Evolutionary conservation across 1,284 basidiomycete genomes (phyloP).

Genomic region (Puccinia horiana): DNA sequence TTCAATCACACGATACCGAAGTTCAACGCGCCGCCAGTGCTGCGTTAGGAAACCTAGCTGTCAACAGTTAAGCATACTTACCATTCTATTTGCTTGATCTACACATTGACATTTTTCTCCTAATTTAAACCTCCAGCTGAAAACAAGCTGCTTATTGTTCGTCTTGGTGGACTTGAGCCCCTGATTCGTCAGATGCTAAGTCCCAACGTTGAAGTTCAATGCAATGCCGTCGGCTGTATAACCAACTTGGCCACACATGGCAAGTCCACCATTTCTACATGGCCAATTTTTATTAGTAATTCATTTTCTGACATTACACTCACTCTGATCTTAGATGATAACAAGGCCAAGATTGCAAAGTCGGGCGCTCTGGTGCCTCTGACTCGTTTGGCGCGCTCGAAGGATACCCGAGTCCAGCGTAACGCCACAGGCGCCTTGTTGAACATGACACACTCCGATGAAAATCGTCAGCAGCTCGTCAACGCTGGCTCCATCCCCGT

Average conservation of each 20-base stretch:
- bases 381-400: slow-evolving; percentile 91
- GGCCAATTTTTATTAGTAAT: not conserved
- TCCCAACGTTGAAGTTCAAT: slow-evolving; percentile 98
- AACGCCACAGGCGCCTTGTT: slow-evolving; percentile 97
- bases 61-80: slow-evolving; percentile 76
- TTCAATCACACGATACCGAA: slow-evolving; percentile 97
- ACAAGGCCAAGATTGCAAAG: slow-evolving; percentile 99
- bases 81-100: not conserved
- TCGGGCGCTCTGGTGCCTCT: slow-evolving; percentile 95
- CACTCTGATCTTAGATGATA: slow-evolving; percentile 72
- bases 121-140: slow-evolving; percentile 68
- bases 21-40: slow-evolving; percentile 97
- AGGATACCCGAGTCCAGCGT: slow-evolving; percentile 98
- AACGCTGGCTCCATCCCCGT: slow-evolving; percentile 98
- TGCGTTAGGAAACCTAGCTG: slow-evolving; percentile 96
- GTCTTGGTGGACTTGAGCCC: slow-evolving; percentile 94
- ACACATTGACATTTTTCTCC: slow-evolving; percentile 50
- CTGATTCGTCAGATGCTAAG: slow-evolving; percentile 98
- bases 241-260: slow-evolving; percentile 98
- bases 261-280: slow-evolving; percentile 59
- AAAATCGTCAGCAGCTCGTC: slow-evolving; percentile 97
- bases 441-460: slow-evolving; percentile 99
- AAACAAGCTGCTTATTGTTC: slow-evolving; percentile 98
- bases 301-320: not conserved
- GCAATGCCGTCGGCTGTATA: slow-evolving; percentile 99